Evolutionary conservation across 2,329 filamentous ascomycete genomes (phyloP).

Genomic region (Cryphonectria parasitica): DNA sequence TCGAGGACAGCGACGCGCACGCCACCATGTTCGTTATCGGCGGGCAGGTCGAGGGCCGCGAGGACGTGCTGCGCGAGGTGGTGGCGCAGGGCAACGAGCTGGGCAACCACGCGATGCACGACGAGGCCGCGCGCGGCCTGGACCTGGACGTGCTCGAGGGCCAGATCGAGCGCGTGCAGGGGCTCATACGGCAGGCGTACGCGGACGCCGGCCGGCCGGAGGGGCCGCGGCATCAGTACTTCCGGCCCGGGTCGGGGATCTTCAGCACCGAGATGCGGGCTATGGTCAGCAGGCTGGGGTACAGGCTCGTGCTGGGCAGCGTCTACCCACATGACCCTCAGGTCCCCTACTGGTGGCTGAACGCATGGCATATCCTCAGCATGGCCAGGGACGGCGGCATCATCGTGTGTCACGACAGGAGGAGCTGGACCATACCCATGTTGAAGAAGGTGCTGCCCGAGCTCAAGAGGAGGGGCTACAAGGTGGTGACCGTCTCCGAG

Average conservation of each 20-base stretch:
- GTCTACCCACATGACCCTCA: slow-evolving; percentile 94
- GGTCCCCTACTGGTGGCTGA: slow-evolving; percentile 69
- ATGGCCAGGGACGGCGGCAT: slow-evolving; percentile 78
- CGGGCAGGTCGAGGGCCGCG: slow-evolving; percentile 63
- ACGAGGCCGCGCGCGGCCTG: slow-evolving; percentile 73
- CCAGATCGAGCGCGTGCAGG: slow-evolving; percentile 70
- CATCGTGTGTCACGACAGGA: slow-evolving; percentile 83
- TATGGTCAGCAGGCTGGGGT: slow-evolving; percentile 63
- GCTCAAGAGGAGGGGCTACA: slow-evolving; percentile 70
- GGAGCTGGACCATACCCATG: slow-evolving; percentile 85
- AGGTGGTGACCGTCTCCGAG: slow-evolving; percentile 71
- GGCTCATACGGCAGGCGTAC: slow-evolving; percentile 62
- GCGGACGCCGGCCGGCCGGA: slow-evolving; percentile 41
- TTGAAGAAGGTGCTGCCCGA: slow-evolving; percentile 72
- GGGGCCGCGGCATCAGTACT: slow-evolving; percentile 64
- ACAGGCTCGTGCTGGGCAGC: slow-evolving; percentile 76
- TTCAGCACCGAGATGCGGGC: slow-evolving; percentile 74
- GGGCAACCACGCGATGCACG: slow-evolving; percentile 87
- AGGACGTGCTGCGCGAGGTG: slow-evolving; percentile 59
- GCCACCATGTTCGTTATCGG: slow-evolving; percentile 93
- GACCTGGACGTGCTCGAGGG: slow-evolving; percentile 59
- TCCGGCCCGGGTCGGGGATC: slow-evolving; percentile 83
- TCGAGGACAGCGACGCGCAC: slow-evolving; percentile 67
- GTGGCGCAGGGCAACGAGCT: slow-evolving; percentile 71
- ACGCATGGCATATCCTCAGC: slow-evolving; percentile 79